Conservation (phyloP, 805 yeast genomes). For the Ogataea corticis region DNA sequence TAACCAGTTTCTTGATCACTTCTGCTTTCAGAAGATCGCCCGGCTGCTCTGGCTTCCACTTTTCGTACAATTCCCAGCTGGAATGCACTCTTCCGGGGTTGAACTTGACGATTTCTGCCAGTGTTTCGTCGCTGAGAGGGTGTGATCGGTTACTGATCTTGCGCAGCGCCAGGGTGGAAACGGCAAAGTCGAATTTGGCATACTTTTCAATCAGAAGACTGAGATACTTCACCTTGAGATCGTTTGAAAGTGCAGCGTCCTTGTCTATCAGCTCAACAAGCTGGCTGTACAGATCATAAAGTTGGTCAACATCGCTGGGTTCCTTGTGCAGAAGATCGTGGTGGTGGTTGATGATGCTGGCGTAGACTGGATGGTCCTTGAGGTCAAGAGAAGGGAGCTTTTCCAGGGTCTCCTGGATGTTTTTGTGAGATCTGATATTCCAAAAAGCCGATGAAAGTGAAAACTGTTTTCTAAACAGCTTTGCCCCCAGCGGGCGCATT, state of each 20-base stretch:
- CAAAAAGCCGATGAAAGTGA: neutral
- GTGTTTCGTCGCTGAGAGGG: conserved; percentile 17
- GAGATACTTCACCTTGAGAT: conserved; percentile 19
- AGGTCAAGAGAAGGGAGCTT: neutral
- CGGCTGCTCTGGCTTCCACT: conserved; percentile 3
- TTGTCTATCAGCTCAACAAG: neutral
- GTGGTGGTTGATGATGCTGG: neutral
- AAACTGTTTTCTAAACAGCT: neutral
- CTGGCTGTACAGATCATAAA: conserved; percentile 1
- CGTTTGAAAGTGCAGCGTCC: conserved; percentile 11
- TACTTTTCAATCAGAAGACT: conserved; percentile 28
- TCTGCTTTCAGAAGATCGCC: neutral
- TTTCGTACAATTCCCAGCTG: conserved; percentile 34
- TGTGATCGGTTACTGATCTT: conserved; percentile 6
- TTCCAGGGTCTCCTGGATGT: conserved; percentile 1
- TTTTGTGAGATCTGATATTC: neutral
- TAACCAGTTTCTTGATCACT: conserved; percentile 3
- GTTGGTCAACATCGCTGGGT: neutral
- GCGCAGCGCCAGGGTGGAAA: conserved; percentile 22
- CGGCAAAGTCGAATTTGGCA: conserved; percentile 28
- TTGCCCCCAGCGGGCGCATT: too few relatives aligned
- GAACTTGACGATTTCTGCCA: conserved; percentile 28
- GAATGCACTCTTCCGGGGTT: conserved; percentile 40
- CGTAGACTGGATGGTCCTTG: neutral
- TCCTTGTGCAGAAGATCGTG: neutral